Evolutionary conservation across 495 filamentous ascomycete genomes (phyloP).

Genomic region (Sordaria brevicollis): DNA sequence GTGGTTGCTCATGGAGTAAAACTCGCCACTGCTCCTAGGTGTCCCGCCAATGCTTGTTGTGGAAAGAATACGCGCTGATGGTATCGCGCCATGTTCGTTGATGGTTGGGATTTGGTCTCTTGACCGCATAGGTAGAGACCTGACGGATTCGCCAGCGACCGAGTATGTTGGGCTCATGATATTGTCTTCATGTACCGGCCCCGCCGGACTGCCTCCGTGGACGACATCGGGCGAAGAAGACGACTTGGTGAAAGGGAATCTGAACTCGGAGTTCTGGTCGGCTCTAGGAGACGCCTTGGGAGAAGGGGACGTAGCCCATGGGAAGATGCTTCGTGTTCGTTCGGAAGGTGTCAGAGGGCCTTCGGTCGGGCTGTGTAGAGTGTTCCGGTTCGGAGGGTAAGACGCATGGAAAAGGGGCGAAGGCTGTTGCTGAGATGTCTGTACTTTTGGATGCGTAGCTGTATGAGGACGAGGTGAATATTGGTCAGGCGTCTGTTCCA

Average conservation of each 20-base stretch:
- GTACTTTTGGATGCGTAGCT: constrained; percentile 32
- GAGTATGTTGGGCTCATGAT: constrained; percentile 27
- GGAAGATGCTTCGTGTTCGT: constrained; percentile 25
- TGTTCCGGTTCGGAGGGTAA: constrained; percentile 32
- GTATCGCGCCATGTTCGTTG: constrained; percentile 45
- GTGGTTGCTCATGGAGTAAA: constrained; percentile 87
- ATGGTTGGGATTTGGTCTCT: constrained; percentile 33
- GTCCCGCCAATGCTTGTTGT: constrained; percentile 57
- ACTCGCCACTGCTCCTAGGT: constrained; percentile 84
- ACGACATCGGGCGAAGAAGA: constrained; percentile 23
- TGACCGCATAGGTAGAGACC: constrained; percentile 21
- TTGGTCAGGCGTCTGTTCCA: not conserved
- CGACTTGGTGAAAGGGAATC: constrained; percentile 51
- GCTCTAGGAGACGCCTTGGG: constrained; percentile 19
- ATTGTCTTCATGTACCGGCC: constrained; percentile 11
- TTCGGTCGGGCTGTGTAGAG: constrained; percentile 22
- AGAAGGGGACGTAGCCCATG: not conserved
- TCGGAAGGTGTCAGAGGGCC: constrained; percentile 29
- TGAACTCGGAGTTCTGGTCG: constrained; percentile 50
- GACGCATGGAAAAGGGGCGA: constrained; percentile 40
- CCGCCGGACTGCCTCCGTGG: constrained; percentile 9
- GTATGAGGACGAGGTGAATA: constrained; percentile 1
- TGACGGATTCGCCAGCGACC: constrained; percentile 13
- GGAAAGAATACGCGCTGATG: constrained; percentile 61
- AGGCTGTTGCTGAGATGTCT: constrained; percentile 17